Evolutionary conservation across 2,329 filamentous ascomycete genomes (phyloP), one percentile per base, ranked within the genome.

Genomic region (Teratosphaeria viscida): DNA sequence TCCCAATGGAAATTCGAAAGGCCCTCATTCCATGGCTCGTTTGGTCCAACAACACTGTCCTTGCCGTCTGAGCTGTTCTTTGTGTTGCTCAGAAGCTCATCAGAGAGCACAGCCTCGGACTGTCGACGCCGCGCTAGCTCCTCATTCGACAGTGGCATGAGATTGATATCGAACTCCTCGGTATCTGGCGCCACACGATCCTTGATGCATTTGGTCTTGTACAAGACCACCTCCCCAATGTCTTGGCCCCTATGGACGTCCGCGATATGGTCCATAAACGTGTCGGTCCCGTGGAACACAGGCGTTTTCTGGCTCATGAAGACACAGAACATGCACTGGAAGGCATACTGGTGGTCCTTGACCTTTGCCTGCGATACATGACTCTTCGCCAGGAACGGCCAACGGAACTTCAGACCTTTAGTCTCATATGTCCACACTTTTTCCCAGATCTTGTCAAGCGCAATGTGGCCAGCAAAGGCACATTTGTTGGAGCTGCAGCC

Each of bases 151-250:
- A 65, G 55, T n/a, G 74, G 73, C 55, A 70, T 71, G 52, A 80
- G 71, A 64, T 79, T 79, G 54, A 81, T 71, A 66, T 80, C 78
- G 66, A 79, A 80, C 37, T 76, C 73, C 63, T 79, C 78, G 12
- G 67, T 64, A 16, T 71, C 66, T 0, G 62, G 63, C 8, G 76
- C 77, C 26, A 75, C 61, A 43, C 73, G 66, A 29, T 76, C 76
- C 26, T 74, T 65, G 43, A 80, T 72, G 64, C 75, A 77, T n/a
- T 71, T 71, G n/a, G 76, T 75, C 56, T 73, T 68, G 58, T 76
- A 72, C 57, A 74, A 61, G 59, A 78, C 66, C 43, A 75, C 73
- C 19, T 74, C 67, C 5, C 68, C 67, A 7, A 75, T 60, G 8
- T 64, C 66, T 57, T 69, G 64, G 2, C 68, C 69, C 55, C 75